Conservation (phyloP, 108 stramenopile species). For the Skeletonema potamos region DNA sequence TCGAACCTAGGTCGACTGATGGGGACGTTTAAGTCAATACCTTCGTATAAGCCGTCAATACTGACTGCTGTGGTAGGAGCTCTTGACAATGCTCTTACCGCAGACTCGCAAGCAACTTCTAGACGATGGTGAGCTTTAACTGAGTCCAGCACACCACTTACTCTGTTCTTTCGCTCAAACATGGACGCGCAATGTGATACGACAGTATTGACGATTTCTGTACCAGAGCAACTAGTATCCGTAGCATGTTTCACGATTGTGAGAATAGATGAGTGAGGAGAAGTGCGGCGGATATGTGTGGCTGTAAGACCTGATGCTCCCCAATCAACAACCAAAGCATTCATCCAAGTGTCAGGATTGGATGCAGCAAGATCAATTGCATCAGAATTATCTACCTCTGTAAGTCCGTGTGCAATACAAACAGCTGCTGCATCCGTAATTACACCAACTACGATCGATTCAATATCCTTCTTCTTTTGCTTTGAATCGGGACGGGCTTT, state of each 20-base stretch:
- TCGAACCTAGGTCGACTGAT: constrained; percentile 74
- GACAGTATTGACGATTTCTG: constrained; percentile 29
- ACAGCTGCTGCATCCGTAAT: constrained; percentile 54
- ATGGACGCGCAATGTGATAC: constrained; percentile 67
- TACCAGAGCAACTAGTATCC: constrained; percentile 40
- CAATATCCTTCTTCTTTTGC: constrained; percentile 33
- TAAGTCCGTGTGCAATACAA: constrained; percentile 57
- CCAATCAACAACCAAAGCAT: constrained; percentile 68
- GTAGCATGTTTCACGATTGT: constrained; percentile 28
- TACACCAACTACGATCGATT: constrained; percentile 40
- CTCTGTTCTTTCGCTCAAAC: constrained; percentile 71
- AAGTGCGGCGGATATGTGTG: constrained; percentile 40
- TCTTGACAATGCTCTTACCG: constrained; percentile 58
- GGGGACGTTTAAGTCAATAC: constrained; percentile 73
- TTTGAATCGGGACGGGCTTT: constrained; percentile 21
- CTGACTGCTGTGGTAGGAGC: constrained; percentile 60
- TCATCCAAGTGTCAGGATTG: constrained; percentile 26
- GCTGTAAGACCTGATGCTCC: constrained; percentile 68
- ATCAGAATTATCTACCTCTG: constrained; percentile 25
- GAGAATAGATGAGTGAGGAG: constrained; percentile 31
- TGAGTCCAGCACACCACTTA: constrained; percentile 60
- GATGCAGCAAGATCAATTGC: constrained; percentile 29
- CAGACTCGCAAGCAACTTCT: constrained; percentile 62
- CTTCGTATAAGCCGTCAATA: constrained; percentile 77
- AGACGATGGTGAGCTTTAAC: constrained; percentile 69